Base-by-base conservation (phyloP, 306 rosid species). In the Vachellia pachyceras region DNA sequence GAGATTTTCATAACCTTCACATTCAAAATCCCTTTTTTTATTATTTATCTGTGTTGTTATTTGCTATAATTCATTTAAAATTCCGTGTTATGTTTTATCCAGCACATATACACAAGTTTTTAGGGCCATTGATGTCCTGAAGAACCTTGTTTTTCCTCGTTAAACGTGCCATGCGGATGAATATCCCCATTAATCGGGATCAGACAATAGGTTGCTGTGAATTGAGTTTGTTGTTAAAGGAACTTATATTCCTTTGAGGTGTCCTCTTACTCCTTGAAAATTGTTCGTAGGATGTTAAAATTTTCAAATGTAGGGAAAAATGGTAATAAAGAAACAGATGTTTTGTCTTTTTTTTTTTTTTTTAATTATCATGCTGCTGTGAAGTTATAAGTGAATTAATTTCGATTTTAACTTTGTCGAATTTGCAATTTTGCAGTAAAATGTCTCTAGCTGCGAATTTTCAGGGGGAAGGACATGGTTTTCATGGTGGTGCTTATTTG, bases 401-500 rank as follows among this genome's bases (percentile, higher is more conserved):
- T 57, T 22, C 10, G 18, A 41, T 23, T 75, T 41, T 41, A 44
- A 61, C 37, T 50, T 14, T 65, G 20, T 52, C 42, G 45, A 22
- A n/a, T 44, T 40, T 80, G 17, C 39, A n/a, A 47, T 45, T 70
- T 81, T 75, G 85, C 89, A 89, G 95, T 73, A 75, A 77, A 29
- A 92, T 92, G 97, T 68, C 95, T 50, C 86, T 77, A 50, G 40
- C 79, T 33, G 81, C 87, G 60, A 87, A 88, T 84, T 82, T 76
- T 36, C 86, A 78, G 36, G 70, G 83, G 37, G 89, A 85, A 70
- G 89, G 90, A 60, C 89, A 79, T 44, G 52, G 44, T 13, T 22
- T 72, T 42, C 80, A 77, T 79, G 95, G 84, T 79, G 95, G 84
- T 39, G 89, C 78, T 45, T 73, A 84, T 69, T 75, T 87, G 81